phyloP scores from a whole-genome alignment of 2,329 filamentous ascomycete genomes.

The Thermochaetoides dissita region DNA sequence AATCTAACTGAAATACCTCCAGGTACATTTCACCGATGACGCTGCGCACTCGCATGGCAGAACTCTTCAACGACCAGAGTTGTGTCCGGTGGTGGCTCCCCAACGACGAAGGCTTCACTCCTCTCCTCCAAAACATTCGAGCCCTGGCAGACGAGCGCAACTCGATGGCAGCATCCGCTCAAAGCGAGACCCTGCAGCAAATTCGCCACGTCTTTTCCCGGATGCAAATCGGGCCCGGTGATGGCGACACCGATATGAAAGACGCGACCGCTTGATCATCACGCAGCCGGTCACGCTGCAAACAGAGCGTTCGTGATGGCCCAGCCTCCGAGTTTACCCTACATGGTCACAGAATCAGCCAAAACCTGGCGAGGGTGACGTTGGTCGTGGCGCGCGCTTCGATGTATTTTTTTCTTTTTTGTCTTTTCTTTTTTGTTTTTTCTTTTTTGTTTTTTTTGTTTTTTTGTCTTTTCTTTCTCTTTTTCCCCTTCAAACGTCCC shows the following conservation, averaged over 20 bases:
- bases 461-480: background rate
- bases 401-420: background rate
- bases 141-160: slow-evolving; percentile 70
- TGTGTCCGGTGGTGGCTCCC: slow-evolving; percentile 82
- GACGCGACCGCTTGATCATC: slow-evolving; percentile 2
- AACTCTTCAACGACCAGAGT: slow-evolving; percentile 57
- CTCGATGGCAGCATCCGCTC: slow-evolving; percentile 39
- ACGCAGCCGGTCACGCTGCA: too few species aligned
- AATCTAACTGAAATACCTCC: background rate
- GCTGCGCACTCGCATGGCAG: slow-evolving; percentile 61
- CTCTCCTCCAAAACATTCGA: slow-evolving; percentile 62
- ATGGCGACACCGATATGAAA: background rate
- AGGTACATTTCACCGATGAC: slow-evolving; percentile 74
- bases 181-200: slow-evolving; percentile 55
- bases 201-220: slow-evolving; percentile 61
- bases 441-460: background rate
- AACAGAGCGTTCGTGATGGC: too few species aligned
- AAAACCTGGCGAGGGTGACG: background rate
- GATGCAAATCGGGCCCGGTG: slow-evolving; percentile 32
- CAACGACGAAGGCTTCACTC: slow-evolving; percentile 60
- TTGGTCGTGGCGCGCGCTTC: background rate
- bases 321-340: too few species aligned
- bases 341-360: too few species aligned
- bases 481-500: background rate
- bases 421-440: background rate